A percentile compares a stretch with the other conserved stretches of the same genome.
Conservation (phyloP, 306 rosid genomes). For the Cucurbita maxima region DNA sequence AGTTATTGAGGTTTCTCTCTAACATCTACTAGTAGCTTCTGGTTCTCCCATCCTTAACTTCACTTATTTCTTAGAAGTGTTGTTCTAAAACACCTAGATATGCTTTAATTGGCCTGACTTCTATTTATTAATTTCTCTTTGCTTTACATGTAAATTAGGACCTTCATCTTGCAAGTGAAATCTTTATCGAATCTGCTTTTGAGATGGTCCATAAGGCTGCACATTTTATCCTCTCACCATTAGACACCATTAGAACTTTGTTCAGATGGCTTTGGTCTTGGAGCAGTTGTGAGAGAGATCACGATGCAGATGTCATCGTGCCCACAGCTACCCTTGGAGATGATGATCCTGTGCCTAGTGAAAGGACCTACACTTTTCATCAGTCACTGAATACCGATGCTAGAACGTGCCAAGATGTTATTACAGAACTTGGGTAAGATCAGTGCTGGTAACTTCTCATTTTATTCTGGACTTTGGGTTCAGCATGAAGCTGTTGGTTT, state of each 20-base stretch:
- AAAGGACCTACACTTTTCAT: slow-evolving; percentile 27
- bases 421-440: slow-evolving; percentile 80
- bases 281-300: slow-evolving; percentile 11
- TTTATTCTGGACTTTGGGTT: background rate
- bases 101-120: background rate
- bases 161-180: slow-evolving; percentile 73
- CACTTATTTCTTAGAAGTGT: background rate
- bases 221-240: slow-evolving; percentile 69
- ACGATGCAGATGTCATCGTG: slow-evolving; percentile 14
- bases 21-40: background rate
- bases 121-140: slow-evolving; percentile 2
- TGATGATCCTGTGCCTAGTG: slow-evolving; percentile 29
- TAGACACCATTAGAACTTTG: slow-evolving; percentile 30
- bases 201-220: slow-evolving; percentile 57
- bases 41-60: background rate
- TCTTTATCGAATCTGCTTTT: slow-evolving; percentile 62
- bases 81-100: background rate
- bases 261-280: slow-evolving; percentile 23
- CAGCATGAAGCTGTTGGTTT: slow-evolving; percentile 53
- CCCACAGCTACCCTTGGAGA: slow-evolving; percentile 42
- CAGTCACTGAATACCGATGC: slow-evolving; percentile 78
- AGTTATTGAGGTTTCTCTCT: slow-evolving; percentile 58
- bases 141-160: slow-evolving; percentile 32
- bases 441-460: background rate
- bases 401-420: slow-evolving; percentile 90